phyloP scores from a whole-genome alignment of 352 stramenopile genomes.

The Phytophthora europaea region DNA sequence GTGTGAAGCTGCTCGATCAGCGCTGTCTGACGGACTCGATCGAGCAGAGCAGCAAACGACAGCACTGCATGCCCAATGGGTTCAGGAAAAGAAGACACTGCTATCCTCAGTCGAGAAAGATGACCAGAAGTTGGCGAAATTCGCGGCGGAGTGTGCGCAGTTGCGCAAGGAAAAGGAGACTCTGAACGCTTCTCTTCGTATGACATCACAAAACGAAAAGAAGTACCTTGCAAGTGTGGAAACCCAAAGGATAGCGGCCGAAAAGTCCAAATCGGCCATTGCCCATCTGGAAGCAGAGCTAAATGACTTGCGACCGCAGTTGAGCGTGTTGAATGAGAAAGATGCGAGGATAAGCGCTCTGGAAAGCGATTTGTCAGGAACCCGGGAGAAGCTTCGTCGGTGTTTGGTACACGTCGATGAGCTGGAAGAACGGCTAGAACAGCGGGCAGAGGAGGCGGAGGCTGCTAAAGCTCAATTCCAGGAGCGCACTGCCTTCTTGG shows the following conservation, averaged over 20 bases:
- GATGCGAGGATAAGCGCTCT: conserved; percentile 47
- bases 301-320: conserved; percentile 30
- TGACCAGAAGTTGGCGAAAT: conserved; percentile 37
- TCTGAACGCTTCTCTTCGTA: conserved; percentile 41
- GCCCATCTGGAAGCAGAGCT: conserved; percentile 49
- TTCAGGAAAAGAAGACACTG: conserved; percentile 68
- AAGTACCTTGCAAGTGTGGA: conserved; percentile 39
- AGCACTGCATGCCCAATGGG: conserved; percentile 65
- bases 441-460: conserved; percentile 43
- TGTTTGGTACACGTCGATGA: conserved; percentile 37
- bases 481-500: conserved; percentile 46
- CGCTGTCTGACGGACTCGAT: conserved; percentile 55
- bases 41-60: conserved; percentile 64
- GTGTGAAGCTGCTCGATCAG: conserved; percentile 50
- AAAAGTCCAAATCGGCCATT: conserved; percentile 44
- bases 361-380: conserved; percentile 46
- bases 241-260: conserved; percentile 26
- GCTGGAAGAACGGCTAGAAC: conserved; percentile 49
- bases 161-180: conserved; percentile 53
- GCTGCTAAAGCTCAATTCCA: conserved; percentile 37
- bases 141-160: conserved; percentile 50
- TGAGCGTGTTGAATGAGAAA: conserved; percentile 46
- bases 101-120: conserved; percentile 42
- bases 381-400: conserved; percentile 46
- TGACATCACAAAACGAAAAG: conserved; percentile 47